Evolutionary conservation across 2,329 filamentous ascomycete species (phyloP).

Genomic region (Venturia effusa): DNA sequence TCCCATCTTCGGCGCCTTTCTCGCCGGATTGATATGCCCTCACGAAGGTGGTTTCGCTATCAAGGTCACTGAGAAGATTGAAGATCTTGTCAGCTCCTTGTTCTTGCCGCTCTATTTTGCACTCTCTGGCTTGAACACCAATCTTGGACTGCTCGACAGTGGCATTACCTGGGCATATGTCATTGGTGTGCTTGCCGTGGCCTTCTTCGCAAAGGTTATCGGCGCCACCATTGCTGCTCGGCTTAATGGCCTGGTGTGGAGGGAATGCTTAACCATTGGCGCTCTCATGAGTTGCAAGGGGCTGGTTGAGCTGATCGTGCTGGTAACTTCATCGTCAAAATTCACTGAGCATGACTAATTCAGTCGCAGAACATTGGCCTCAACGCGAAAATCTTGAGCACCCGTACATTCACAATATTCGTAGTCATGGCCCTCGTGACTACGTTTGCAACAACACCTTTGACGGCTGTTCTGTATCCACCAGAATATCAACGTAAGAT

Average conservation of each 20-base stretch:
- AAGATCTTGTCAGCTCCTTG: constrained; percentile 75
- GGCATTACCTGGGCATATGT: constrained; percentile 87
- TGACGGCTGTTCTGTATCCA: constrained; percentile 65
- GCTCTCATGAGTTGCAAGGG: constrained; percentile 95
- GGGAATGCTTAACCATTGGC: constrained; percentile 80
- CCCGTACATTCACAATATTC: constrained; percentile 81
- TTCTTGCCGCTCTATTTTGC: constrained; percentile 91
- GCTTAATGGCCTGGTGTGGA: constrained; percentile 70
- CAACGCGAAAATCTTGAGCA: constrained; percentile 70
- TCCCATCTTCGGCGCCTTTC: constrained; percentile 86
- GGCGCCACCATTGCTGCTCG: constrained; percentile 73
- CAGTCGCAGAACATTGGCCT: constrained; percentile 61
- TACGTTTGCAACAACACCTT: constrained; percentile 71
- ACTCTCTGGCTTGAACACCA: constrained; percentile 77
- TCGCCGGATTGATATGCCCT: constrained; percentile 80
- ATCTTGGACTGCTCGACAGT: constrained; percentile 71
- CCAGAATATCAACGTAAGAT: constrained; percentile 65
- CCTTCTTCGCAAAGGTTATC: constrained; percentile 74
- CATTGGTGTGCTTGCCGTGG: constrained; percentile 67
- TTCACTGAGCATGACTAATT: background rate
- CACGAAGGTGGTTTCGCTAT: constrained; percentile 86
- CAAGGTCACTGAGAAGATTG: constrained; percentile 85
- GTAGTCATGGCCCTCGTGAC: constrained; percentile 88
- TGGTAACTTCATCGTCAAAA: constrained; percentile 43
- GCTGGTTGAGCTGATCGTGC: constrained; percentile 85